Base-by-base conservation (phyloP, 1,139 yeast genomes). In the Magnusiomyces tetraspermus region DNA sequence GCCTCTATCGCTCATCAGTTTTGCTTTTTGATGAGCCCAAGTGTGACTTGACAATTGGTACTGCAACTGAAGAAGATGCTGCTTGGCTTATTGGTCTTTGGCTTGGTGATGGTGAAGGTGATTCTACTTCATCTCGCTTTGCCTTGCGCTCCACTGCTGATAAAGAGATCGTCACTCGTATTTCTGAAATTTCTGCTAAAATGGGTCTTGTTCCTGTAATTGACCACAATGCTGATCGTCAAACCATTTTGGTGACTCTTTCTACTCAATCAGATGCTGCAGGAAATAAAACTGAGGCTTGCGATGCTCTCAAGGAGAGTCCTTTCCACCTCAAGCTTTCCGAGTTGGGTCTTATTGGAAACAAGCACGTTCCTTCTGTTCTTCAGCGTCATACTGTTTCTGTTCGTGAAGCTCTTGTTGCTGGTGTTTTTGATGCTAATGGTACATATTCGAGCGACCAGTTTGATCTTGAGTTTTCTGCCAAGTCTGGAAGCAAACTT, bases 31-130 rank as follows among this genome's bases (percentile, higher is more conserved):
- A 21, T 30, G 33, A 28, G 21, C 31, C 46, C 21, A 19, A 22
- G 31, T 15, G 19, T 15, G 46, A 42, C 17, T 21, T 42, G 31
- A 42, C 28, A 15, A 21, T 42, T 5, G 46, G 46, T 42, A 21
- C 24, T 15, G 36, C 46, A 13, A 24, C 46, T 24, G 46, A 42
- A 30, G 46, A 42, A 30, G 46, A 42, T 23, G 46, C 24, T 17
- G 46, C 46, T 26, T 42, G 46, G 46, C 46, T 42, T 10, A 21
- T 42, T 24, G 46, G 46, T 42, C 22, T 42, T 26, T 42, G 46
- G 46, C 46, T 42, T n/a, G 46, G 46, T 23, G 31, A 24, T 24
- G 28, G 19, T 8, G 46, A 22, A 24, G 21, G 22, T 24, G 28
- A 2, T 24, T 23, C 28, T 23, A 22, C 46, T 21, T 8, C 31